Percentiles rank a stretch among this genome's conserved stretches.
phyloP scores from a whole-genome alignment of 371 early-diverging fungal genomes.

The Conidiobolus incongruus region DNA sequence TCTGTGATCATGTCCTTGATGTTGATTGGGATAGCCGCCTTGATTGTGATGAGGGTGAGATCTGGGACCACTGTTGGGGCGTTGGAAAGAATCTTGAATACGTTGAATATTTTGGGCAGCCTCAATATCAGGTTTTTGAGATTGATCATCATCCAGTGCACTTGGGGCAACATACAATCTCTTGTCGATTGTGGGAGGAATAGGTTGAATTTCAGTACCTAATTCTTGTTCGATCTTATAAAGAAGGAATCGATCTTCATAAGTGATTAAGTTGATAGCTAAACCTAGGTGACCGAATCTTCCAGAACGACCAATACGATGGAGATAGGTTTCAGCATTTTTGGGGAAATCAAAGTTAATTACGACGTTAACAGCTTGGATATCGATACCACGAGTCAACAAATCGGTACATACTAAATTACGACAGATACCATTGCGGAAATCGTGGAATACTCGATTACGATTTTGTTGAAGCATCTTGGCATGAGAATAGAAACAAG shows the following conservation, averaged over 20 bases:
- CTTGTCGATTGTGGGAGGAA: slow-evolving; percentile 87
- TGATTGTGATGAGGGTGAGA: too few species aligned
- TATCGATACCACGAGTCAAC: slow-evolving; percentile 97
- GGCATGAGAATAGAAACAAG: slow-evolving; percentile 95
- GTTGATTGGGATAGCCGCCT: too few species aligned
- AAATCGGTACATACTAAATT: slow-evolving; percentile 95
- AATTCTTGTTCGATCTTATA: slow-evolving; percentile 93
- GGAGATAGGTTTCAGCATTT: slow-evolving; percentile 96
- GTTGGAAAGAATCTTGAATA: not conserved
- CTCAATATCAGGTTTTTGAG: slow-evolving; percentile 18
- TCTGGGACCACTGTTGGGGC: too few species aligned
- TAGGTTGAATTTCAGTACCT: slow-evolving; percentile 90
- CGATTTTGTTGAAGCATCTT: slow-evolving; percentile 94
- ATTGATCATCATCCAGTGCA: slow-evolving; percentile 22
- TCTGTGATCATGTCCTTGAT: too few species aligned
- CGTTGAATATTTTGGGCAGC: slow-evolving; percentile 20
- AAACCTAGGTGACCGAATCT: slow-evolving; percentile 95
- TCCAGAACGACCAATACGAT: slow-evolving; percentile 95
- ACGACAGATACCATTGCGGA: slow-evolving; percentile 87
- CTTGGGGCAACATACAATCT: slow-evolving; percentile 62
- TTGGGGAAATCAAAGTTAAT: slow-evolving; percentile 99
- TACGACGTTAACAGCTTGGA: slow-evolving; percentile 97
- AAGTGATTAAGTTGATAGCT: slow-evolving; percentile 93
- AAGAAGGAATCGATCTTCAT: slow-evolving; percentile 87
- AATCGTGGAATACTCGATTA: slow-evolving; percentile 97